Percentiles rank a stretch among this genome's conserved stretches.
These are phyloP conservation scores for Diaporthe destruens DNA, from an alignment of 2,329 filamentous ascomycete genomes.

Conservation along the genomic window DNA sequence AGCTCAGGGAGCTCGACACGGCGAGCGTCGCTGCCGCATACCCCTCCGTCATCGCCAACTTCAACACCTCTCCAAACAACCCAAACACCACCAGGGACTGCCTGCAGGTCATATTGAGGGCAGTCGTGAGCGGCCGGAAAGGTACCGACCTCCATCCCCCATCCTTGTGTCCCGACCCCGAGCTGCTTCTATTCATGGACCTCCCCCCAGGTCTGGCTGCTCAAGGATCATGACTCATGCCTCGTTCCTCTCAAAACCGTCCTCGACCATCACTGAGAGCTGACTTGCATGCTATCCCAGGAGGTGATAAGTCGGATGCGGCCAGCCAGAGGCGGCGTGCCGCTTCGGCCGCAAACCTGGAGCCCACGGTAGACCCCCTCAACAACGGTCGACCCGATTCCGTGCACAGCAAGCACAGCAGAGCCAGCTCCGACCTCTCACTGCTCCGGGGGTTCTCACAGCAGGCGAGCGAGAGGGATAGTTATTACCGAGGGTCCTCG, in stretches of 20 bases:
- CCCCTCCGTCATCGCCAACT: conserved; percentile 77
- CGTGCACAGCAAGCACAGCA: conserved; percentile 75
- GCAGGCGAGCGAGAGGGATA: conserved; percentile 58
- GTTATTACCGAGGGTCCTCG: conserved; percentile 56
- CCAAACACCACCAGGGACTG: conserved; percentile 81
- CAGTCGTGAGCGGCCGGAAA: conserved; percentile 75
- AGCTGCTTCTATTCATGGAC: conserved; percentile 32
- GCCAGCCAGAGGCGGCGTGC: conserved; percentile 56
- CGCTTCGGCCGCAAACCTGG: conserved; percentile 72
- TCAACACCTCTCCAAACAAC: conserved; percentile 78
- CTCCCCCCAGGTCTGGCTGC: neutral
- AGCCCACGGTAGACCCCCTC: conserved; percentile 62
- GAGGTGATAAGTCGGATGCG: conserved; percentile 39
- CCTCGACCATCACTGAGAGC: conserved; percentile 5
- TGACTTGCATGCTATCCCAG: conserved; percentile 24
- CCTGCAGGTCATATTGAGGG: conserved; percentile 80
- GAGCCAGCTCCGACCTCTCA: conserved; percentile 79
- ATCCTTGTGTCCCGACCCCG: conserved; percentile 33
- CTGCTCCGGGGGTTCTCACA: conserved; percentile 66
- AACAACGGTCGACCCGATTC: conserved; percentile 66
- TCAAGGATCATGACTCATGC: conserved; percentile 29
- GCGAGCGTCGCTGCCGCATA: conserved; percentile 73
- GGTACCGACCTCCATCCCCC: conserved; percentile 65
- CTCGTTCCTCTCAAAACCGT: conserved; percentile 5
- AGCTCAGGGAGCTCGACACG: conserved; percentile 78